A percentile compares a stretch with the other conserved stretches of the same genome.
Evolutionary conservation across 257 asterid genomes (phyloP).

Genomic region (Scutellaria baicalensis): DNA sequence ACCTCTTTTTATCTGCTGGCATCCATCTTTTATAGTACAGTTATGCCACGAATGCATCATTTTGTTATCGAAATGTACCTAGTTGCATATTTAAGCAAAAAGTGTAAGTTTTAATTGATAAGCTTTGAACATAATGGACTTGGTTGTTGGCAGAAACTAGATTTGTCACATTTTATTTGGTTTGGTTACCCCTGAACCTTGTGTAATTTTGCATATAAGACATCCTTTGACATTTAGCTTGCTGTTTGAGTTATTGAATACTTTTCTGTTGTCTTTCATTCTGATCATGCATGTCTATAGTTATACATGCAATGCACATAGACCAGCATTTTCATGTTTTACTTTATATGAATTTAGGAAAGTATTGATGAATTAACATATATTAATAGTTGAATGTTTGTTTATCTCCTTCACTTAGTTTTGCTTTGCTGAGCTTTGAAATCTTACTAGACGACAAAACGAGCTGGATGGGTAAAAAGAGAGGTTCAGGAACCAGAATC

Average conservation of each 20-base stretch:
- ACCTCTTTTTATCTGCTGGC: neutral
- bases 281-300: neutral
- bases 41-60: neutral
- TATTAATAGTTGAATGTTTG: neutral
- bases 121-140: neutral
- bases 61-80: neutral
- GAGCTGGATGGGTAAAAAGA: conserved; percentile 77
- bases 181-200: neutral
- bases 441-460: conserved; percentile 62
- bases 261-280: neutral
- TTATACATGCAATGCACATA: neutral
- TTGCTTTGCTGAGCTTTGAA: conserved; percentile 10
- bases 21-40: neutral
- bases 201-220: neutral
- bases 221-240: neutral
- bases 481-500: conserved; percentile 77
- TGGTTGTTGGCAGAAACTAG: neutral
- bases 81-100: neutral
- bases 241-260: neutral
- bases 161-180: neutral
- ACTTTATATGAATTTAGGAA: neutral
- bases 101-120: neutral
- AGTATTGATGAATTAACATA: neutral
- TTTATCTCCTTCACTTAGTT: neutral
- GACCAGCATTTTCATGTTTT: neutral